These are phyloP conservation scores for Lobulomyces angularis DNA, from an alignment of 192 early-diverging fungal species.

Conservation along the genomic window DNA sequence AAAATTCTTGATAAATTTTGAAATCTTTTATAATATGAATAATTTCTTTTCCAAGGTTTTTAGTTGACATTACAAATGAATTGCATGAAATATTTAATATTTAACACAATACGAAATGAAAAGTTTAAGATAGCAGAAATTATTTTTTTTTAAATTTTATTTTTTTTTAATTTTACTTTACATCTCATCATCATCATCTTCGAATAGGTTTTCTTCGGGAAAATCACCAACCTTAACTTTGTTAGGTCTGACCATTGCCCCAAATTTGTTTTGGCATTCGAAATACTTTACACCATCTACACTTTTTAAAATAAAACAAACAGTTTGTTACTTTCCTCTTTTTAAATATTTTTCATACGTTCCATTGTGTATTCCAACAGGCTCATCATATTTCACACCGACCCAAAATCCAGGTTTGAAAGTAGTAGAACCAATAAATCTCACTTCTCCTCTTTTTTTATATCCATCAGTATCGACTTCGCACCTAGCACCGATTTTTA, in stretches of 20 bases:
- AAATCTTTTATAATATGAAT: too few relatives aligned
- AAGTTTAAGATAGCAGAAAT: too few relatives aligned
- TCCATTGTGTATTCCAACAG: slow-evolving; percentile 89
- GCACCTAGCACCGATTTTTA: slow-evolving; percentile 72
- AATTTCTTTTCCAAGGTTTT: too few relatives aligned
- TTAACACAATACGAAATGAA: too few relatives aligned
- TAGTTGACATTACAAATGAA: too few relatives aligned
- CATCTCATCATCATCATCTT: slow-evolving; percentile 56
- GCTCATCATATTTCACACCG: slow-evolving; percentile 92
- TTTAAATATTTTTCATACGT: slow-evolving; percentile 23
- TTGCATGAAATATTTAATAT: too few relatives aligned
- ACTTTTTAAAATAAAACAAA: slow-evolving; percentile 7
- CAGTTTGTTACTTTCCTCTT: background rate
- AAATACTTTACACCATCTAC: slow-evolving; percentile 73
- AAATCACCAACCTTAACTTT: slow-evolving; percentile 84
- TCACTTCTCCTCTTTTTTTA: slow-evolving; percentile 33
- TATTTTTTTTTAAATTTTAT: too few relatives aligned
- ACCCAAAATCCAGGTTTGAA: slow-evolving; percentile 88
- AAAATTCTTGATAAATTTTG: too few relatives aligned
- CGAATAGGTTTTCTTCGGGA: slow-evolving; percentile 75
- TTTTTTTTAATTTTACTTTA: too few relatives aligned
- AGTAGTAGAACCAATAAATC: slow-evolving; percentile 41
- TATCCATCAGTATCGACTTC: slow-evolving; percentile 50
- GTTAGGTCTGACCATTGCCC: slow-evolving; percentile 82
- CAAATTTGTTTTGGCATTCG: slow-evolving; percentile 54